Conservation (phyloP, 768 basidiomycete species). For the Phanerodontia chrysosporium region DNA sequence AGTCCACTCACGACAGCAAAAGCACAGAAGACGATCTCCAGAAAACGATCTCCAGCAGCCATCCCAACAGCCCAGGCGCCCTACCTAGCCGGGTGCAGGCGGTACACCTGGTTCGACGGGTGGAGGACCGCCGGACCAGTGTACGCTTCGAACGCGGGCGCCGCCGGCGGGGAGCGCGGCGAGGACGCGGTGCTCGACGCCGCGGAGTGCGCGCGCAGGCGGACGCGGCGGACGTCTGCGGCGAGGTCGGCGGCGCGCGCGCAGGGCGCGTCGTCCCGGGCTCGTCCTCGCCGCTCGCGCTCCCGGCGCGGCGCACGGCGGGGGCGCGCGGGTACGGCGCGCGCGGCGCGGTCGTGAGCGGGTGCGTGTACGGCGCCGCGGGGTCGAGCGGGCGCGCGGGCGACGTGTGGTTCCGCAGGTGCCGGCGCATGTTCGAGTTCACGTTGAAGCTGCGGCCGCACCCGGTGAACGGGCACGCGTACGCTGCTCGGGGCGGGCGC, state of each 20-base stretch:
- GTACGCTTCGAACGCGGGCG: background rate
- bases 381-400: conserved; percentile 11
- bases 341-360: conserved; percentile 3
- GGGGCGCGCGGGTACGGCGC: background rate
- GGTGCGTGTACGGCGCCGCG: conserved; percentile 10
- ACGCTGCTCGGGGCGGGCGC: conserved; percentile 41
- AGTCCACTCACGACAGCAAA: too few relatives aligned
- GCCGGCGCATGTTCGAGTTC: conserved; percentile 81
- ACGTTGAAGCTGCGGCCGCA: conserved; percentile 81
- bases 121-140: background rate
- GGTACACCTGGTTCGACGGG: background rate
- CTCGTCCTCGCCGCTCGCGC: too few relatives aligned
- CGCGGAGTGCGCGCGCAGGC: background rate
- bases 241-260: background rate
- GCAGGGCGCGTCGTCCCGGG: background rate
- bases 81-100: background rate
- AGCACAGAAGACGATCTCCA: too few relatives aligned
- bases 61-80: background rate
- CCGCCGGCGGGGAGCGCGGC: background rate
- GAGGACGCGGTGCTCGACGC: background rate
- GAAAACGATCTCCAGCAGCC: too few relatives aligned
- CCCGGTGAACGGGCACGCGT: conserved; percentile 67
- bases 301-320: background rate
- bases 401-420: conserved; percentile 60
- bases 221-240: background rate